Base-by-base conservation (phyloP, 306 rosid genomes). In the Spatholobus suberectus region DNA sequence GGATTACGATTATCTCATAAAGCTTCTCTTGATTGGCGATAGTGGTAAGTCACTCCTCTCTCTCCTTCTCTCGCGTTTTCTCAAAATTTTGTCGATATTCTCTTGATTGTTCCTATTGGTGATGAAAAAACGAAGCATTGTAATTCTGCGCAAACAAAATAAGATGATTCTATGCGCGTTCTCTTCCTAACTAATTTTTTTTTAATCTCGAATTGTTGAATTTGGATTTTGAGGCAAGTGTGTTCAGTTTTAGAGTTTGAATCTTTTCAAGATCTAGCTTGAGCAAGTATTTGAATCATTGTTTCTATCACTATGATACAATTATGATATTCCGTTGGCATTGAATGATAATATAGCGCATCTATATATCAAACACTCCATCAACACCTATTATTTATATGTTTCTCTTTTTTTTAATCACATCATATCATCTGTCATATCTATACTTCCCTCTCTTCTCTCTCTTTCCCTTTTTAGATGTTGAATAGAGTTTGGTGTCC, bases 11-110 rank as follows among this genome's bases (percentile, higher is more conserved):
- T 96, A 82, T 81, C 99, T 96, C 85, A 89, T 96, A 76, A 96
- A 96, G 92, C 97, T 96, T 84, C 90, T 96, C 17, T 76, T 96
- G 87, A 96, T 96, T 88, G 98, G 99, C 78, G 99, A 94, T 70
- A 96, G 98, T 79, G 99, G 97, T 92, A 81, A 26, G 8, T 34
- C n/a, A 32, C 34, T 18, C 65, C 18, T 51, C 21, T 6, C 21
- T 17, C 15, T 0, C 24, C 13, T 8, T 35, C 6, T 37, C 47
- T 17, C 65, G 3, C 20, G 10, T 20, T 54, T 54, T 54, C 27
- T 54, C 2, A 10, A 1, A 41, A n/a, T 67, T 18, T 10, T 10
- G 88, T 46, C 52, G 37, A 26, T 2, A 7, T 77, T 17, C 5
- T 13, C 26, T 69, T 15, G 5, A n/a, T 41, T 40, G 1, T 55